Evolutionary conservation across 2,329 filamentous ascomycete species (phyloP).

Genomic region (Aaosphaeria pasadenensis): DNA sequence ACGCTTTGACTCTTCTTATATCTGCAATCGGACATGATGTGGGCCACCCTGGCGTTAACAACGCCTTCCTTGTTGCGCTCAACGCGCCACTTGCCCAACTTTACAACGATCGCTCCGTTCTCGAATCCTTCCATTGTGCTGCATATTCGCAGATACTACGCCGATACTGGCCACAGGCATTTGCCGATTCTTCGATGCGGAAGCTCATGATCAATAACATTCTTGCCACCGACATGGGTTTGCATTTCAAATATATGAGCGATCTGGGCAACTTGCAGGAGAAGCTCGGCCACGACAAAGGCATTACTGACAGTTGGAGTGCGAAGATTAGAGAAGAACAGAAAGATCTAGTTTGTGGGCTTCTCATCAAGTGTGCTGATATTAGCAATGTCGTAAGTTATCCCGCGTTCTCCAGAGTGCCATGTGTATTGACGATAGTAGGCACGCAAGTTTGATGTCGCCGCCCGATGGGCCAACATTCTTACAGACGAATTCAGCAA

Average conservation of each 20-base stretch:
- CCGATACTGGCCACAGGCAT: slow-evolving; percentile 83
- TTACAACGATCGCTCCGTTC: slow-evolving; percentile 94
- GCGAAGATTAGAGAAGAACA: slow-evolving; percentile 72
- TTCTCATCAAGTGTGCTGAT: slow-evolving; percentile 96
- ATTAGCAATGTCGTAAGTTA: slow-evolving; percentile 92
- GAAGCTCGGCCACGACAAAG: slow-evolving; percentile 66
- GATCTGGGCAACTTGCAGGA: slow-evolving; percentile 77
- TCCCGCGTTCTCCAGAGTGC: neutral
- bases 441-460: slow-evolving; percentile 80
- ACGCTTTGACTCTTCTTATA: slow-evolving; percentile 83
- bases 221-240: slow-evolving; percentile 92
- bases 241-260: slow-evolving; percentile 96
- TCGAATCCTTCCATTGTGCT: slow-evolving; percentile 96
- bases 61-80: slow-evolving; percentile 87
- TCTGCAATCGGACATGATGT: slow-evolving; percentile 98
- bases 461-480: slow-evolving; percentile 85
- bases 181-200: slow-evolving; percentile 75
- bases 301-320: slow-evolving; percentile 69
- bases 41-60: slow-evolving; percentile 96
- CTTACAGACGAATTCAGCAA: slow-evolving; percentile 94
- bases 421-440: slow-evolving; percentile 35
- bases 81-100: slow-evolving; percentile 91
- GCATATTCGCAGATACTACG: slow-evolving; percentile 95
- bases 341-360: slow-evolving; percentile 76
- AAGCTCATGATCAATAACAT: slow-evolving; percentile 97